phyloP scores from a whole-genome alignment of 257 asterid species.

The Solanum appendiculatum region DNA sequence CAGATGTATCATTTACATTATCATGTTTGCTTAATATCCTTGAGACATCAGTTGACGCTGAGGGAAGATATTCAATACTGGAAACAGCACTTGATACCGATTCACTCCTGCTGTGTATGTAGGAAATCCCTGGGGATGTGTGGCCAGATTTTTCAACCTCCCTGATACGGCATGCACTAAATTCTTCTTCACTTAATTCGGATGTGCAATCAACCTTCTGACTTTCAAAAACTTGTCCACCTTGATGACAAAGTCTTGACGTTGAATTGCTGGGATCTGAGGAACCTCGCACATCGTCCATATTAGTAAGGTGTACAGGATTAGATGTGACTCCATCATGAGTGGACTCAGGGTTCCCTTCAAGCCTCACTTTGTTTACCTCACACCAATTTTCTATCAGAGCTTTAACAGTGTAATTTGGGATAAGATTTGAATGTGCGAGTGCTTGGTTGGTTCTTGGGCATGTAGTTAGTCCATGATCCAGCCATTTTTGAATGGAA shows the following conservation, averaged over 20 bases:
- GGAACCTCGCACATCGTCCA: slow-evolving; percentile 16
- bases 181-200: slow-evolving; percentile 25
- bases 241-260: slow-evolving; percentile 22
- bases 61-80: slow-evolving; percentile 54
- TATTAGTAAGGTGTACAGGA: slow-evolving; percentile 7
- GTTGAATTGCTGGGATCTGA: slow-evolving; percentile 19
- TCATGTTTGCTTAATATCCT: slow-evolving; percentile 35
- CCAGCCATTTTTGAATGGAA: slow-evolving; percentile 80
- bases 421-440: slow-evolving; percentile 49
- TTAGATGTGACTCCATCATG: slow-evolving; percentile 1
- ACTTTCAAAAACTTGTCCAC: slow-evolving; percentile 12
- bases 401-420: slow-evolving; percentile 73
- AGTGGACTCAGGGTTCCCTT: slow-evolving; percentile 9
- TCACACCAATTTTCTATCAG: slow-evolving; percentile 65
- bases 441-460: slow-evolving; percentile 58
- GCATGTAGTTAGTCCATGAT: slow-evolving; percentile 59
- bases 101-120: slow-evolving; percentile 85
- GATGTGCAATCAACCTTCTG: slow-evolving; percentile 10
- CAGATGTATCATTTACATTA: slow-evolving; percentile 26
- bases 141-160: slow-evolving; percentile 38
- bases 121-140: slow-evolving; percentile 66
- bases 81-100: slow-evolving; percentile 83
- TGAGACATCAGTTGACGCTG: slow-evolving; percentile 38
- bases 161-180: slow-evolving; percentile 4
- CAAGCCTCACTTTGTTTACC: slow-evolving; percentile 37